These are phyloP conservation scores for Coffea eugenioides DNA, from an alignment of 257 asterid genomes.

Conservation along the genomic window DNA sequence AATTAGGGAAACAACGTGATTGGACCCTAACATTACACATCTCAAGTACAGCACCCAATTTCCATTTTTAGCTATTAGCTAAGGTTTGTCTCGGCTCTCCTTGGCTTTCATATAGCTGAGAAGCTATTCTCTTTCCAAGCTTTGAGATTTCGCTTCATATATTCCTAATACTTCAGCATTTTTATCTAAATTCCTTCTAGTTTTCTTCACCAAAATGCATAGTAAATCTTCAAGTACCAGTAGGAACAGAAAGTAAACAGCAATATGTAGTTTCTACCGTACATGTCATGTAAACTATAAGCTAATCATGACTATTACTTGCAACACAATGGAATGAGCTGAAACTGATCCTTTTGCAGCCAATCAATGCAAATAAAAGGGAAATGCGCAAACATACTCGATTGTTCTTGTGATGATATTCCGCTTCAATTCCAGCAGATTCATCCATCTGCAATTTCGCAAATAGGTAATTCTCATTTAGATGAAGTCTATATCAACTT, in stretches of 20 bases:
- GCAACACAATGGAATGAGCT: not conserved
- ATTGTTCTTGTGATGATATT: constrained; percentile 90
- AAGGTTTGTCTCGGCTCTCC: too few species aligned
- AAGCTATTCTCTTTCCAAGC: too few species aligned
- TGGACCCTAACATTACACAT: too few species aligned
- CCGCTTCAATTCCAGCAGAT: constrained; percentile 94
- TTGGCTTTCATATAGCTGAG: too few species aligned
- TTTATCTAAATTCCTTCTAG: too few species aligned
- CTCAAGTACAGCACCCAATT: too few species aligned
- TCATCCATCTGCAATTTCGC: constrained; percentile 79
- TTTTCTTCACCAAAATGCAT: not conserved
- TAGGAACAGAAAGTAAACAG: not conserved
- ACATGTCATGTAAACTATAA: not conserved
- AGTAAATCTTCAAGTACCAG: not conserved
- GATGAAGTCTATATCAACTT: not conserved
- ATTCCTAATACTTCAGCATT: too few species aligned
- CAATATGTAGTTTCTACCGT: not conserved
- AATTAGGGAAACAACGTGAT: too few species aligned
- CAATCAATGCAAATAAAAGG: not conserved
- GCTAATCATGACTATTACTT: not conserved
- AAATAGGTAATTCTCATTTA: constrained; percentile 6
- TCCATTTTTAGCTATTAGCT: too few species aligned
- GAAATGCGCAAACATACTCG: constrained; percentile 45
- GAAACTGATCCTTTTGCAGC: not conserved
- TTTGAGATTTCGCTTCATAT: too few species aligned